These are phyloP conservation scores for Candida orba DNA, from an alignment of 805 yeast genomes.

Conservation along the genomic window DNA sequence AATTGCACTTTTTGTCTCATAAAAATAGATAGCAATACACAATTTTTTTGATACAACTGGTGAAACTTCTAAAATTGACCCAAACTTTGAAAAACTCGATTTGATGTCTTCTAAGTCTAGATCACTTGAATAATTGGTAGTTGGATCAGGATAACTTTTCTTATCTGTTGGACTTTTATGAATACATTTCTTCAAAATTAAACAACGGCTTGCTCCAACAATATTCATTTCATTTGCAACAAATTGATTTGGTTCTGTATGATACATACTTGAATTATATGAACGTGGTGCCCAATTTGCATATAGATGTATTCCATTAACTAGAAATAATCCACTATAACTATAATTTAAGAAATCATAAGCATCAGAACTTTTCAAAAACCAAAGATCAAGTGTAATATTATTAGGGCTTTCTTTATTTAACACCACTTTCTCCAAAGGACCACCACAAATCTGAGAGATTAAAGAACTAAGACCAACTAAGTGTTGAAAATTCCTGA, in stretches of 20 bases:
- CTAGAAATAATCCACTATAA: constrained; percentile 43
- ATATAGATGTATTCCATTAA: constrained; percentile 47
- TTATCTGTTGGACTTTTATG: constrained; percentile 16
- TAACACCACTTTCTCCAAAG: constrained; percentile 43
- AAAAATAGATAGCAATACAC: constrained; percentile 53
- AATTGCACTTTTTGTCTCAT: constrained; percentile 53
- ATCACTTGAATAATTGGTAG: constrained; percentile 31
- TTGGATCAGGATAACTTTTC: constrained; percentile 36
- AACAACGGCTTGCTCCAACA: constrained; percentile 47
- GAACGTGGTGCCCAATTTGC: constrained; percentile 38
- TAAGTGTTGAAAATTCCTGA: constrained; percentile 32
- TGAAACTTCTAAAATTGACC: constrained; percentile 51
- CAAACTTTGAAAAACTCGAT: constrained; percentile 48
- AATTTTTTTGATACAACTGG: constrained; percentile 64
- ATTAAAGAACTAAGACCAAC: constrained; percentile 45
- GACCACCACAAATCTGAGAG: constrained; percentile 61
- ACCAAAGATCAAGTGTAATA: constrained; percentile 38
- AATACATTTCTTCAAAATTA: constrained; percentile 38
- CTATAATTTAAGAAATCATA: constrained; percentile 43
- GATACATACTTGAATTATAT: background rate
- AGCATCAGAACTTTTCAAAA: constrained; percentile 49
- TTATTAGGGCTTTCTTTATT: constrained; percentile 19
- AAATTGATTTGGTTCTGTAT: constrained; percentile 12
- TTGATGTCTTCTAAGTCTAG: constrained; percentile 39
- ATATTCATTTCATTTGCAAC: constrained; percentile 27